These are phyloP conservation scores for Russula foetens DNA, from an alignment of 768 basidiomycete genomes.

Conservation along the genomic window DNA sequence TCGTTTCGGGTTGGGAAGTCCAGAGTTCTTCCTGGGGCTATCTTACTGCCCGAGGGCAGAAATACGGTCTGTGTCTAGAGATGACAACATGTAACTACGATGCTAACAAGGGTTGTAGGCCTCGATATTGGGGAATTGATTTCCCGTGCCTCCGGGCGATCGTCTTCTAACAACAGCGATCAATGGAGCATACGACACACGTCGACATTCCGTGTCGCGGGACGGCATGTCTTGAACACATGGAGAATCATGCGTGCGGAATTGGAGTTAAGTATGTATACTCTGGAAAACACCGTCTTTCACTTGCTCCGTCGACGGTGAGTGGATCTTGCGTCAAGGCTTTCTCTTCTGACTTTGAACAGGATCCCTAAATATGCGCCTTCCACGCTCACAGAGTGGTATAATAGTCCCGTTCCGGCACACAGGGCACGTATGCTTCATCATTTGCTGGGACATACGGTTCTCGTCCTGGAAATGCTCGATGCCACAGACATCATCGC, in stretches of 20 bases:
- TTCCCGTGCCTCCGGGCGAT: conserved; percentile 58
- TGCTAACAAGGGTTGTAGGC: conserved; percentile 35
- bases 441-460: conserved; percentile 58
- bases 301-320: conserved; percentile 73
- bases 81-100: not conserved
- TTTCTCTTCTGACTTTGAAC: not conserved
- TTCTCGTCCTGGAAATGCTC: conserved; percentile 69
- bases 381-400: conserved; percentile 48
- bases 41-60: conserved; percentile 54
- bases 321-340: conserved; percentile 14
- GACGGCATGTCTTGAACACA: conserved; percentile 86
- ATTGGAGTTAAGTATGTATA: conserved; percentile 65
- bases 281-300: conserved; percentile 85
- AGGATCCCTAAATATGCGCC: conserved; percentile 18
- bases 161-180: conserved; percentile 34
- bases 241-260: conserved; percentile 92
- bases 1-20: conserved; percentile 88
- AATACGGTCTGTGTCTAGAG: conserved; percentile 41
- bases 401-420: conserved; percentile 52
- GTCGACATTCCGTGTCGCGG: conserved; percentile 76
- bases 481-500: conserved; percentile 76
- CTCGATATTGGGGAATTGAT: conserved; percentile 66
- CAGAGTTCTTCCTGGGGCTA: conserved; percentile 90
- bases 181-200: conserved; percentile 69
- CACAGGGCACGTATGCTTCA: conserved; percentile 48